Percentiles rank a stretch among this genome's conserved stretches.
Conservation (phyloP, 1,284 basidiomycete genomes). For the Irpex lacteus region DNA sequence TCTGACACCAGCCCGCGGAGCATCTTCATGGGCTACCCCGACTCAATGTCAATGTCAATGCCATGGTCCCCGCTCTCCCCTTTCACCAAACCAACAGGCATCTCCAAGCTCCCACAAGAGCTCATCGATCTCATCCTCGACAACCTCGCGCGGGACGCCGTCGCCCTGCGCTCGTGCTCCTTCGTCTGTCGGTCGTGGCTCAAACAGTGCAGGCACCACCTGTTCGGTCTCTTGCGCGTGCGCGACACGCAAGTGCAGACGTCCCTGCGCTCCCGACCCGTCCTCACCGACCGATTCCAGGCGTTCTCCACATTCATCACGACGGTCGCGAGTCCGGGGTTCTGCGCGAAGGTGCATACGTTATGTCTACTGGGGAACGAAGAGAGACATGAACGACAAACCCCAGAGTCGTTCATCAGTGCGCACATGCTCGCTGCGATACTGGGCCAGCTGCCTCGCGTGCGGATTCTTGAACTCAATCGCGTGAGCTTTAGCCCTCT, state of each 20-base stretch:
- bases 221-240: conserved; percentile 4
- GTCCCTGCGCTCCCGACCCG: not conserved
- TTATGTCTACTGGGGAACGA: conserved; percentile 3
- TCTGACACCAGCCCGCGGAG: not conserved
- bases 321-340: not conserved
- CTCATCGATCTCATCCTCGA: conserved; percentile 15
- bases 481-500: not conserved
- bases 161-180: conserved; percentile 4
- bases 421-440: conserved; percentile 2
- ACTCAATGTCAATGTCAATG: not conserved
- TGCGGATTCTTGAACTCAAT: conserved; percentile 6
- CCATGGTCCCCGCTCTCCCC: too few species aligned
- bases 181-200: conserved; percentile 2
- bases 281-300: conserved; percentile 3
- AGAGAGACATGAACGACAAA: conserved; percentile 2
- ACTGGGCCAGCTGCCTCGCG: conserved; percentile 1
- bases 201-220: conserved; percentile 4
- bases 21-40: not conserved
- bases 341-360: not conserved
- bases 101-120: conserved; percentile 16
- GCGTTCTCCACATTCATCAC: conserved; percentile 3
- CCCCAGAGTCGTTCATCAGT: not conserved
- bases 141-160: conserved; percentile 5
- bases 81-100: not conserved
- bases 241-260: not conserved